Evolutionary conservation across 2,329 filamentous ascomycete genomes (phyloP).

Genomic region (Ophiostoma tasmaniense): DNA sequence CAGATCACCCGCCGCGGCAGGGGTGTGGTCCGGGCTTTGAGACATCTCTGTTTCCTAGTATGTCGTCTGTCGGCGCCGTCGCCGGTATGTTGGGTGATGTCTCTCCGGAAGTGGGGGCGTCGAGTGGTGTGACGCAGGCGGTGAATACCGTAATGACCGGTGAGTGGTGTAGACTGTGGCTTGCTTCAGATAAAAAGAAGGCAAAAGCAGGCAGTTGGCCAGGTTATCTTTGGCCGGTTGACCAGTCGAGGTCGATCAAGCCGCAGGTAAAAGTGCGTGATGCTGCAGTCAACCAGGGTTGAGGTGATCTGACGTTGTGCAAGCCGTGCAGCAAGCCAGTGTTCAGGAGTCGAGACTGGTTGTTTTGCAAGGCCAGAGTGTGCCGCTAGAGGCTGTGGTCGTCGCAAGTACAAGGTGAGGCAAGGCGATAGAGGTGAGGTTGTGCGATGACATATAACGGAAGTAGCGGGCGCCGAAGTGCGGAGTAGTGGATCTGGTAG

Average conservation of each 20-base stretch:
- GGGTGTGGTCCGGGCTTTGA: slow-evolving; percentile 12
- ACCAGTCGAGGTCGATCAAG: not conserved
- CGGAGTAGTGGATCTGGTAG: not conserved
- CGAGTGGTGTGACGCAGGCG: slow-evolving; percentile 3
- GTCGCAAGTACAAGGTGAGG: not conserved
- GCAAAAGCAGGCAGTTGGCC: not conserved
- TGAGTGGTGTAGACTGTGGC: not conserved
- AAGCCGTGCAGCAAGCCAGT: not conserved
- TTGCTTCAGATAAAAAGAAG: not conserved
- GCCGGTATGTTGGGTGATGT: not conserved
- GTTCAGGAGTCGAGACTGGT: not conserved
- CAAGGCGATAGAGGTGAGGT: not conserved
- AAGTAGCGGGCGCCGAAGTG: not conserved
- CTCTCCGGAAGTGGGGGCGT: not conserved
- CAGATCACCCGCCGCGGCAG: slow-evolving; percentile 16
- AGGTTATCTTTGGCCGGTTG: not conserved
- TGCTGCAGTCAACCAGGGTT: too few species aligned
- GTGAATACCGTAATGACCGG: not conserved
- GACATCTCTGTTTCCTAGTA: not conserved
- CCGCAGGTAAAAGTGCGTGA: not conserved
- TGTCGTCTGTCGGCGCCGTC: not conserved
- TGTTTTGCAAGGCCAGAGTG: not conserved
- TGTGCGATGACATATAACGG: not conserved
- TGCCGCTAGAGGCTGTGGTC: not conserved
- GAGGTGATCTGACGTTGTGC: not conserved